Evolutionary conservation across 495 filamentous ascomycete genomes (phyloP), one percentile per base, ranked within the genome.

Genomic region (Penicillium coffeae): DNA sequence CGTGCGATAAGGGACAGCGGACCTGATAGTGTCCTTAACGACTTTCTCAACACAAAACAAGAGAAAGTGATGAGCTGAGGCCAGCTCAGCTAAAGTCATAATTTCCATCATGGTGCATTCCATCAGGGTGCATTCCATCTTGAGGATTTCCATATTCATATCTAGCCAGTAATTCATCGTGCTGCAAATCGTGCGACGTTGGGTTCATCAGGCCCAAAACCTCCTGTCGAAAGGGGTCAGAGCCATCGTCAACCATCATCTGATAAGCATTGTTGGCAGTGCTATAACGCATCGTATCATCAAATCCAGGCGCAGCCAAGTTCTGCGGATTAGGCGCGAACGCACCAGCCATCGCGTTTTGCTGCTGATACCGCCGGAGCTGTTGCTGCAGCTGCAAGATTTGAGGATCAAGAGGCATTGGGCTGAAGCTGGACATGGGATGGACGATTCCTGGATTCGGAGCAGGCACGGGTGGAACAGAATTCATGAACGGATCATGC

Each of bases 201-300:
- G 70, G 55, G 47, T 74, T 70, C 42, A 73, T 70, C 42, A 75
- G 45, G 22, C 65, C 65, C 42, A 74, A 56, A 21, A 70, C 59
- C 42, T 70, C 67, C 45, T 68, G 64, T 42, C 67, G 68, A 32
- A 75, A 63, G 0, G 64, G 48, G 33, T 74, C 71, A 3, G 68
- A 65, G 1, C 65, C 59, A 45, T 75, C 72, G 20, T 70, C 66
- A 15, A 75, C 68, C 69, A 75, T 70, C 61, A 72, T 69, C 39
- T 72, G 69, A 45, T 73, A 74, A 18, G 72, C 70, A 43, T 66
- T 63, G 38, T 42, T 64, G 9, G 64, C 60, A 0, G 64, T 54
- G 47, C 73, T 68, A 36, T 66, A 67, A 14, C 69, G 68, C 48
- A 74, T 64, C 18, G 67, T 62, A 38, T 71, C 69, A 13, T 72